Evolutionary conservation across 306 rosid species (phyloP).

Genomic region (Albizia julibrissin): DNA sequence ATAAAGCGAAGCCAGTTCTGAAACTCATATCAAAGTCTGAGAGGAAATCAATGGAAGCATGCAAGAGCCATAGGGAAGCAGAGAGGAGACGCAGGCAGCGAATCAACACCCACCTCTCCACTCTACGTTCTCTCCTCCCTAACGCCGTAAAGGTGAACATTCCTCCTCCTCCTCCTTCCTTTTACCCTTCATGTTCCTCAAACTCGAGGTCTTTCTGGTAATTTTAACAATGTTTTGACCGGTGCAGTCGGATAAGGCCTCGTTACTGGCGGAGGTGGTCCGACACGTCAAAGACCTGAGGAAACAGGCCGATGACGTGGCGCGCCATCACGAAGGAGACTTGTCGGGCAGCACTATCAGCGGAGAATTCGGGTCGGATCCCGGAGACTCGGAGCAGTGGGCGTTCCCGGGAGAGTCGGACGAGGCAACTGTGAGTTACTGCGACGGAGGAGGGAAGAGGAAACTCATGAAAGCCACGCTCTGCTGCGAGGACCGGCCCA

Average conservation of each 20-base stretch:
- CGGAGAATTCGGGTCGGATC: slow-evolving; percentile 29
- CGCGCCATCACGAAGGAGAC: slow-evolving; percentile 28
- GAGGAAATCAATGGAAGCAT: slow-evolving; percentile 58
- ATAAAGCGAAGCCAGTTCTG: slow-evolving; percentile 41
- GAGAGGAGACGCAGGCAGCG: slow-evolving; percentile 94
- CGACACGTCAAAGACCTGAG: slow-evolving; percentile 66
- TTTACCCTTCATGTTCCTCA: background rate
- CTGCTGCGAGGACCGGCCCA: slow-evolving; percentile 82
- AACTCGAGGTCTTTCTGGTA: slow-evolving; percentile 23
- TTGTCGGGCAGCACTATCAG: slow-evolving; percentile 2
- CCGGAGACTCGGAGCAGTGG: slow-evolving; percentile 32
- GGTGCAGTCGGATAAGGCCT: slow-evolving; percentile 80
- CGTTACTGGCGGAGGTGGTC: slow-evolving; percentile 85
- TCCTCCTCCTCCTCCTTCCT: background rate
- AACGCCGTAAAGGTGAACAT: slow-evolving; percentile 56
- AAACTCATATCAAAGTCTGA: slow-evolving; percentile 24
- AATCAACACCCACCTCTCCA: slow-evolving; percentile 85
- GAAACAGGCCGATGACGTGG: slow-evolving; percentile 55
- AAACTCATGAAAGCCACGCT: slow-evolving; percentile 57
- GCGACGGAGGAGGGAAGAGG: slow-evolving; percentile 38
- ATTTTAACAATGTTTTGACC: background rate
- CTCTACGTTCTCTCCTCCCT: slow-evolving; percentile 84
- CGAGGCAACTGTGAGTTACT: slow-evolving; percentile 62
- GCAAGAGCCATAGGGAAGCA: slow-evolving; percentile 87
- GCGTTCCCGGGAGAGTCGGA: slow-evolving; percentile 66